A percentile compares a stretch with the other conserved stretches of the same genome.
Conservation (phyloP, 768 basidiomycete species). For the Leccinum aurantiacum region DNA sequence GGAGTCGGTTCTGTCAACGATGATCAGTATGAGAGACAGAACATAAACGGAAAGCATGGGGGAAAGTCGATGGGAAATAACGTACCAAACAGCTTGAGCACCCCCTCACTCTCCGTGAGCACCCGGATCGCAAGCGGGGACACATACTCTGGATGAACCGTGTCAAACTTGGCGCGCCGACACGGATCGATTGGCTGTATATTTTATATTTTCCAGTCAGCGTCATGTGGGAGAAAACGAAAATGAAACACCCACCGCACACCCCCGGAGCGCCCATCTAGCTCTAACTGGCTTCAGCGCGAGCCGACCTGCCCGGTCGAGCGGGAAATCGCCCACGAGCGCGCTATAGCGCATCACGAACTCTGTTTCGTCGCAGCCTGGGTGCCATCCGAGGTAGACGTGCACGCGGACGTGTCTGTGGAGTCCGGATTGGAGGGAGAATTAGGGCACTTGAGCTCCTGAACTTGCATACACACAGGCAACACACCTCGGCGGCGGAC, state of each 20-base stretch:
- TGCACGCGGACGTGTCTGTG: constrained; percentile 34
- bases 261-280: constrained; percentile 28
- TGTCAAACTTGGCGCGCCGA: constrained; percentile 21
- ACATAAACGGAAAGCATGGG: neutral
- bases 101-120: constrained; percentile 26
- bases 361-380: constrained; percentile 31
- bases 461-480: neutral
- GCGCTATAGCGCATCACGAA: constrained; percentile 28
- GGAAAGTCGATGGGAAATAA: neutral
- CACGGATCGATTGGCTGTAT: constrained; percentile 24
- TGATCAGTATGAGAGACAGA: neutral
- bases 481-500: constrained; percentile 18
- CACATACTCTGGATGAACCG: constrained; percentile 24
- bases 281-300: constrained; percentile 14
- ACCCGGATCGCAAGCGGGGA: constrained; percentile 29
- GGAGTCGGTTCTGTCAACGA: constrained; percentile 28
- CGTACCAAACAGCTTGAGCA: constrained; percentile 30
- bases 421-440: neutral
- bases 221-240: neutral
- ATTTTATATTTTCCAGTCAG: neutral
- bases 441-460: neutral
- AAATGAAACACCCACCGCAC: constrained; percentile 18
- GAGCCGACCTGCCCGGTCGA: constrained; percentile 26
- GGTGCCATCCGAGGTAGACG: constrained; percentile 30
- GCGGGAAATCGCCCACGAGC: constrained; percentile 27